phyloP scores from a whole-genome alignment of 805 yeast genomes.

The Metschnikowia arizonensis region DNA sequence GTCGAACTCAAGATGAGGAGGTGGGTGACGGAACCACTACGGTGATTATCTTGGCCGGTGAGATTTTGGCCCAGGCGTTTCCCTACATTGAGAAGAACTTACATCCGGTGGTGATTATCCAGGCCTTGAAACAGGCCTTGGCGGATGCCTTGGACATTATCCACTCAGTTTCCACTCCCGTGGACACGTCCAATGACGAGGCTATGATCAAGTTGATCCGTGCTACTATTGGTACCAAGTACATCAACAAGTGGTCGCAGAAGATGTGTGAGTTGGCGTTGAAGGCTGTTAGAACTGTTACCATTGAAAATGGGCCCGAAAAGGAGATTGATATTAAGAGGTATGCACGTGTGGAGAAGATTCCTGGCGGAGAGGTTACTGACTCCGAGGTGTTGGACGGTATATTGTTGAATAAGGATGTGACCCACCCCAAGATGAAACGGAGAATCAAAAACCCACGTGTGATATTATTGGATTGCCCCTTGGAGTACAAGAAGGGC shows the following conservation, averaged over 20 bases:
- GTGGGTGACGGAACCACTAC: slow-evolving; percentile 99
- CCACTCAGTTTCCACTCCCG: slow-evolving; percentile 75
- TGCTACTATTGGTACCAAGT: slow-evolving; percentile 95
- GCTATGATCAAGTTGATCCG: slow-evolving; percentile 84
- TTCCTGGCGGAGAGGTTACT: slow-evolving; percentile 96
- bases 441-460: slow-evolving; percentile 86
- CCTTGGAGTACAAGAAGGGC: slow-evolving; percentile 97
- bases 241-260: slow-evolving; percentile 84
- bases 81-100: slow-evolving; percentile 93
- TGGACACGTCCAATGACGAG: slow-evolving; percentile 76
- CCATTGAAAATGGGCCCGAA: slow-evolving; percentile 54
- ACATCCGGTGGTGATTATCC: slow-evolving; percentile 94
- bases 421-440: slow-evolving; percentile 98
- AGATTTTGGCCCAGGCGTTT: slow-evolving; percentile 89
- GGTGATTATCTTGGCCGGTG: slow-evolving; percentile 95
- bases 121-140: slow-evolving; percentile 87
- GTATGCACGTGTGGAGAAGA: slow-evolving; percentile 89
- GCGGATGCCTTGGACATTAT: slow-evolving; percentile 87
- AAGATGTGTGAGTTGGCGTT: slow-evolving; percentile 88
- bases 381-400: slow-evolving; percentile 89
- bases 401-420: slow-evolving; percentile 89
- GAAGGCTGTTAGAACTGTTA: slow-evolving; percentile 81
- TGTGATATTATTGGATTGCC: slow-evolving; percentile 87
- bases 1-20: slow-evolving; percentile 97
- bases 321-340: slow-evolving; percentile 91